phyloP scores from a whole-genome alignment of 176 grass and related monocot species.

The Cenchrus purpureus region DNA sequence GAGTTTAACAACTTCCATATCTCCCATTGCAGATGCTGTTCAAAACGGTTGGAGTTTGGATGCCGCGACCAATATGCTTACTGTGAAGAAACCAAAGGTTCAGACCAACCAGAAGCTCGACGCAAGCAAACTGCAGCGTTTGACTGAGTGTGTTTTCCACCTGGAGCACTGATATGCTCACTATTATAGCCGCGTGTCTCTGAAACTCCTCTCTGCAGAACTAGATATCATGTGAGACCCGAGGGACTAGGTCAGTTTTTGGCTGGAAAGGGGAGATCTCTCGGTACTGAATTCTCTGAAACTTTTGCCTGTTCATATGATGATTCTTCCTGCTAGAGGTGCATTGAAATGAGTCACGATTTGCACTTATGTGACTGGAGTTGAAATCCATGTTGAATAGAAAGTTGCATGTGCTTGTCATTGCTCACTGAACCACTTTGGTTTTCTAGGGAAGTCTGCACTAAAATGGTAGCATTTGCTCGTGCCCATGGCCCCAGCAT shows the following conservation, averaged over 20 bases:
- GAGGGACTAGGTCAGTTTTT: neutral
- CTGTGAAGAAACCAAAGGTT: slow-evolving; percentile 63
- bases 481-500: too few relatives aligned
- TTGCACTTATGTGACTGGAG: neutral
- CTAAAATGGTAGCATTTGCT: too few relatives aligned
- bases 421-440: neutral
- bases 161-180: slow-evolving; percentile 76
- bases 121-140: slow-evolving; percentile 84
- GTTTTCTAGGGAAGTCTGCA: too few relatives aligned
- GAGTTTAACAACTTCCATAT: neutral
- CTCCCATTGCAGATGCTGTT: slow-evolving; percentile 50
- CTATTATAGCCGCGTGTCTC: neutral
- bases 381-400: neutral
- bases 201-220: too few relatives aligned
- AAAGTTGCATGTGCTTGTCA: neutral
- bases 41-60: slow-evolving; percentile 84
- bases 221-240: neutral
- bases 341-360: neutral
- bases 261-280: neutral
- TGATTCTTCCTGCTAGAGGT: neutral
- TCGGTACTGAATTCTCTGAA: neutral
- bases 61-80: slow-evolving; percentile 67
- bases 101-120: slow-evolving; percentile 75
- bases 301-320: slow-evolving; percentile 8
- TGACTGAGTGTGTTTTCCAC: slow-evolving; percentile 97